These are phyloP conservation scores for Scutellaria baicalensis DNA, from an alignment of 257 asterid genomes.

Conservation along the genomic window DNA sequence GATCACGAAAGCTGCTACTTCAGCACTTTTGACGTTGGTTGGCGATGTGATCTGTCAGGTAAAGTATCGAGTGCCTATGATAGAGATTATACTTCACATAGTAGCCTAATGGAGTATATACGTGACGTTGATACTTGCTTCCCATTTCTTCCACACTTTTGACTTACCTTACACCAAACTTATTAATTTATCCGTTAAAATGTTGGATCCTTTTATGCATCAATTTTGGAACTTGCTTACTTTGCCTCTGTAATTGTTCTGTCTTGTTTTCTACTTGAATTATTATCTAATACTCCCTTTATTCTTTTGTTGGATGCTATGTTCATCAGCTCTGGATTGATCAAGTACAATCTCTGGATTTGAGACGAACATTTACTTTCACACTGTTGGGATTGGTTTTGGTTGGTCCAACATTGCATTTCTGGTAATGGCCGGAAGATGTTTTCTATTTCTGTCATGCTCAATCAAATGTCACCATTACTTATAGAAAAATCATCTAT, in stretches of 20 bases:
- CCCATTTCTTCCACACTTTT: neutral
- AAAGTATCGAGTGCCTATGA: slow-evolving; percentile 10
- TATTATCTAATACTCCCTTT: neutral
- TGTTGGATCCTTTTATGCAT: neutral
- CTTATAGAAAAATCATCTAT: neutral
- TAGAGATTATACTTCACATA: slow-evolving; percentile 3
- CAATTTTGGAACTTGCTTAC: neutral
- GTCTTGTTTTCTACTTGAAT: neutral
- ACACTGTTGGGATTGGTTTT: slow-evolving; percentile 76
- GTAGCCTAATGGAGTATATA: neutral
- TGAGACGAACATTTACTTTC: slow-evolving; percentile 70
- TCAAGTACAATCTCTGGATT: slow-evolving; percentile 54
- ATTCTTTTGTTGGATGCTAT: neutral
- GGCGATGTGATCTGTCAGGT: slow-evolving; percentile 95
- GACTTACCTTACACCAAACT: neutral
- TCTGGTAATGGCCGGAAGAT: slow-evolving; percentile 48
- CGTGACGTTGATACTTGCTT: neutral
- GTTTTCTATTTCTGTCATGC: neutral
- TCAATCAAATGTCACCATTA: neutral
- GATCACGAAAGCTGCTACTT: slow-evolving; percentile 75
- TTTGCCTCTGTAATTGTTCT: neutral
- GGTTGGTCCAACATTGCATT: slow-evolving; percentile 95
- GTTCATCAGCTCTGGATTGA: slow-evolving; percentile 59
- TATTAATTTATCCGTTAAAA: neutral
- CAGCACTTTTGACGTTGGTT: slow-evolving; percentile 62